phyloP scores from a whole-genome alignment of 192 early-diverging fungal species.

The Coemansia sp. region DNA sequence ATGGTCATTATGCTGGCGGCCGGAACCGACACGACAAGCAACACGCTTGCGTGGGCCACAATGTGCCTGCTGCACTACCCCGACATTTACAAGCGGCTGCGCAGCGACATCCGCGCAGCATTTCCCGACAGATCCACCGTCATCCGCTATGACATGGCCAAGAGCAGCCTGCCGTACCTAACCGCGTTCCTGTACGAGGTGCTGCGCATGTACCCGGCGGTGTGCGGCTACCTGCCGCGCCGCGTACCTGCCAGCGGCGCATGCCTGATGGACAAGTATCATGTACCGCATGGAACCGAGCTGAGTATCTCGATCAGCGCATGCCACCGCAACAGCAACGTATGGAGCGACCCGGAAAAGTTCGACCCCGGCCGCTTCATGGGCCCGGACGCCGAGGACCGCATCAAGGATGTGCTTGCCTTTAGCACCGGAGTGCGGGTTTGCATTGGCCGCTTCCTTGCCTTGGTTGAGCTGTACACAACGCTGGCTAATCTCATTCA shows the following conservation, averaged over 20 bases:
- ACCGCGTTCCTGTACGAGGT: constrained; percentile 46
- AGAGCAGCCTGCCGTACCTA: constrained; percentile 24
- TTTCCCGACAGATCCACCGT: constrained; percentile 24
- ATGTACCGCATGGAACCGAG: constrained; percentile 19
- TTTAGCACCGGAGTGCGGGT: constrained; percentile 43
- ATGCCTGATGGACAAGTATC: constrained; percentile 2
- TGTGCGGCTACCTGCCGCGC: constrained; percentile 30
- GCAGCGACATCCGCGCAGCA: constrained; percentile 19
- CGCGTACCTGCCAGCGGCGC: constrained; percentile 20
- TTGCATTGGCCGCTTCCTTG: constrained; percentile 46
- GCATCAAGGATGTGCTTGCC: constrained; percentile 14
- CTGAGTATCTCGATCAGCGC: constrained; percentile 29
- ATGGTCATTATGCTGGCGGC: constrained; percentile 33
- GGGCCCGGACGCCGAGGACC: constrained; percentile 14
- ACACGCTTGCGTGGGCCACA: constrained; percentile 36
- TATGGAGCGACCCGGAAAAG: constrained; percentile 17
- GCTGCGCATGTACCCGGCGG: constrained; percentile 38
- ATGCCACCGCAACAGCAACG: constrained; percentile 23
- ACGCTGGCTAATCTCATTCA: constrained; percentile 45
- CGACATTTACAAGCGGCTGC: constrained; percentile 14
- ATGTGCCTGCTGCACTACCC: constrained; percentile 45
- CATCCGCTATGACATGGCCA: constrained; percentile 30
- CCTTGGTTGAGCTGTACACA: constrained; percentile 39
- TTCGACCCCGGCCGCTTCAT: constrained; percentile 45
- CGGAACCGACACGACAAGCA: constrained; percentile 55